Evolutionary conservation across 2,329 filamentous ascomycete genomes (phyloP).

Genomic region (Colletotrichum lentis): DNA sequence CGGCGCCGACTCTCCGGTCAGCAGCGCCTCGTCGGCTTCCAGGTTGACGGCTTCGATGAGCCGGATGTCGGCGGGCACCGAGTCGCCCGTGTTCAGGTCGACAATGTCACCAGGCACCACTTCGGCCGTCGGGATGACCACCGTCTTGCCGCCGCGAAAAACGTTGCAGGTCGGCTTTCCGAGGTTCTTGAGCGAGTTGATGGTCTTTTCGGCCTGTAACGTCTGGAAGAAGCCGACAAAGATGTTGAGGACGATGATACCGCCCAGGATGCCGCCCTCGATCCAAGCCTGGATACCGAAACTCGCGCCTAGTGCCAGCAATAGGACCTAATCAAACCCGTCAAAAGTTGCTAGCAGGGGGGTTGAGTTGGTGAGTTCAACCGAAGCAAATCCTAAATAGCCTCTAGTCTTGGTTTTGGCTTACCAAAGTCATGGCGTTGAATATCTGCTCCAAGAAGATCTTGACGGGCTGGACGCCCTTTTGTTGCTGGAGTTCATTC

Average conservation of each 20-base stretch:
- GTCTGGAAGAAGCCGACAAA: constrained; percentile 60
- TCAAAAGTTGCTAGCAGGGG: background rate
- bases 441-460: constrained; percentile 72
- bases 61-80: constrained; percentile 67
- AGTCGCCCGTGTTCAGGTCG: constrained; percentile 63
- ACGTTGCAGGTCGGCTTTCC: constrained; percentile 55
- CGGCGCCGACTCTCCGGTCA: constrained; percentile 71
- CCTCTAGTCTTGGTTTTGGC: constrained; percentile 43
- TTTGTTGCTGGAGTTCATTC: constrained; percentile 69
- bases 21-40: constrained; percentile 71
- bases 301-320: constrained; percentile 65
- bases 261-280: constrained; percentile 66
- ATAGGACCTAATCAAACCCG: constrained; percentile 54
- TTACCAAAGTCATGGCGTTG: constrained; percentile 74
- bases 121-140: constrained; percentile 51
- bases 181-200: constrained; percentile 57
- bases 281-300: constrained; percentile 68
- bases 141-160: constrained; percentile 53
- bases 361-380: background rate
- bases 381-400: constrained; percentile 56
- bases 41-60: constrained; percentile 69
- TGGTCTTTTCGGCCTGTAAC: constrained; percentile 58
- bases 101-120: constrained; percentile 68
- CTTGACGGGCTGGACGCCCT: constrained; percentile 67
- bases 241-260: constrained; percentile 66